These are phyloP conservation scores for Imleria badia DNA, from an alignment of 768 basidiomycete genomes.

Conservation along the genomic window DNA sequence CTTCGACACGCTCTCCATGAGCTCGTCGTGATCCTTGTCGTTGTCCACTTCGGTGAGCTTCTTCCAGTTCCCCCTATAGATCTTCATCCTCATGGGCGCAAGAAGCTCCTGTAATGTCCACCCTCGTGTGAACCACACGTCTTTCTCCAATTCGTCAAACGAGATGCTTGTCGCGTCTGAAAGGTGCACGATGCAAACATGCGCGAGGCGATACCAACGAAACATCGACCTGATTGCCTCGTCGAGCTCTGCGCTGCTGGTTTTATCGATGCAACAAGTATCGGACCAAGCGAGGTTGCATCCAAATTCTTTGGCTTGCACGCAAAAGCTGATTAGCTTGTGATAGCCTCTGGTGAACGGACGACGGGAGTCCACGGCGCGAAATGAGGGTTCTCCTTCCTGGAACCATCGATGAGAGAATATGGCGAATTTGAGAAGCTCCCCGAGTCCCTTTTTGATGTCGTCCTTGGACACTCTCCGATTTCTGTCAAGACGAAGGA, in stretches of 20 bases:
- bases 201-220: slow-evolving; percentile 14
- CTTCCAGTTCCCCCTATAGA: slow-evolving; percentile 12
- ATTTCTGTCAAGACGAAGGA: slow-evolving; percentile 5
- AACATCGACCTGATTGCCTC: slow-evolving; percentile 20
- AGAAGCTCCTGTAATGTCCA: slow-evolving; percentile 17
- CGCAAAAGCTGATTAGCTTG: slow-evolving; percentile 14
- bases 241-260: too few relatives aligned
- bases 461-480: neutral
- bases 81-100: slow-evolving; percentile 7
- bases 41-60: slow-evolving; percentile 1
- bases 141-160: neutral
- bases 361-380: neutral
- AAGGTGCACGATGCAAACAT: slow-evolving; percentile 16
- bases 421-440: slow-evolving; percentile 11
- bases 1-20: slow-evolving; percentile 2
- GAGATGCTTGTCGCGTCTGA: slow-evolving; percentile 1
- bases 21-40: slow-evolving; percentile 1
- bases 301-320: slow-evolving; percentile 1
- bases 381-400: slow-evolving; percentile 9
- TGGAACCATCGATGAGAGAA: slow-evolving; percentile 17
- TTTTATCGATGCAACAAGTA: slow-evolving; percentile 16
- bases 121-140: slow-evolving; percentile 16
- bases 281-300: slow-evolving; percentile 19
- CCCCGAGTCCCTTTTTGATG: neutral
- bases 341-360: slow-evolving; percentile 9